Base-by-base conservation (phyloP, 169 alveolate genomes). In the Plasmodium yoelii region DNA sequence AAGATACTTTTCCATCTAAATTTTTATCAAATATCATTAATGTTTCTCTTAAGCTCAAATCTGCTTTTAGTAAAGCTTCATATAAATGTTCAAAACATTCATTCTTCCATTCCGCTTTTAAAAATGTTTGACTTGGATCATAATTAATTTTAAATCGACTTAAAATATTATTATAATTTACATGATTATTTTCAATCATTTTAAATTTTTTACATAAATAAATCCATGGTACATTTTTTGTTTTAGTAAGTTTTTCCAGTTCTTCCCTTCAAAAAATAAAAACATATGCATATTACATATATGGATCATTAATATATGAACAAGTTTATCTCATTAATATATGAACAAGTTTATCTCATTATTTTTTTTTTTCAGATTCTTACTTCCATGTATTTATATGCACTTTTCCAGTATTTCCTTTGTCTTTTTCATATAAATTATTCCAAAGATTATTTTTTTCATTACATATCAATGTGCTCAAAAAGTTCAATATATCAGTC, bases 1-100 rank as follows among this genome's bases (percentile, higher is more conserved):
- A 93, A 7, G 97, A 94, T 13, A 95, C 97, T 10, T 93, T 90
- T 5, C 97, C 97, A 77, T 95, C 97, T 42, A 94, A 87, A 71
- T 95, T 95, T 47, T 96, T 86, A 75, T 95, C 97, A 57, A 95
- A 93, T 13, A 95, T 91, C 96, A 95, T 90, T 53, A 94, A 88
- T 13, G 95, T 92, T 87, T 95, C 97, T 82, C 91, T 89, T 56
- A 95, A 65, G 65, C 96, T 94, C 26, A 95, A 72, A 63, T 95
- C 97, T 0, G 96, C 93, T 69, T 91, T 93, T 44, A 95, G 71
- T 88, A 94, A 93, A n/a, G 97, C 90, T 80, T 95, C 97, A 68
- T 92, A 94, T 59, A 94, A 15, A 44, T 75, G 88, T 18, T 75
- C 73, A 55, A 75, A 75, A 39, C 88, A 75, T 34, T 75, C 88